Conservation (phyloP, 495 filamentous ascomycete genomes). For the Collariella sp. region DNA sequence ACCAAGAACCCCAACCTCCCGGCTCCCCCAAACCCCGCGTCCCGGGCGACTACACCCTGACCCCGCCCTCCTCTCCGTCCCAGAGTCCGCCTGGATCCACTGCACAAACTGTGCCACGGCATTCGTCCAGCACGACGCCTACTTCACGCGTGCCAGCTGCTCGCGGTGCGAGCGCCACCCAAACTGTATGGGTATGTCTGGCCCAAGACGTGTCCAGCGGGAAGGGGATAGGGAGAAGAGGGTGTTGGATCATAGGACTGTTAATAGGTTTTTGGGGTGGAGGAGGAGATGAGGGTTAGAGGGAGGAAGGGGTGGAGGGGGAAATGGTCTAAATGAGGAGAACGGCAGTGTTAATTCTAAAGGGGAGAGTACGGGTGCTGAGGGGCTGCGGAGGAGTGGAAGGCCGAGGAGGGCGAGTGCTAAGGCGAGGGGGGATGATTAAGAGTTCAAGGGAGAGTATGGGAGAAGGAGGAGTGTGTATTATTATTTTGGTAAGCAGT, state of each 20-base stretch:
- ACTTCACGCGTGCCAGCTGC: conserved; percentile 74
- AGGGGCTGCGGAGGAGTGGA: not conserved
- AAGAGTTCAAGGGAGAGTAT: too few relatives aligned
- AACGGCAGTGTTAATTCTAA: too few relatives aligned
- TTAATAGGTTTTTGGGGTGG: conserved; percentile 61
- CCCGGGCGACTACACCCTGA: conserved; percentile 74
- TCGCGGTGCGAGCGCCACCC: conserved; percentile 87
- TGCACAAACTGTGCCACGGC: conserved; percentile 72
- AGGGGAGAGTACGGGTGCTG: not conserved
- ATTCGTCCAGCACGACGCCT: conserved; percentile 83
- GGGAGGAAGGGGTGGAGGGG: conserved; percentile 32
- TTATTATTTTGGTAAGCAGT: too few relatives aligned
- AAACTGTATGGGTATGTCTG: conserved; percentile 92
- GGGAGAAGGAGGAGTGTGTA: too few relatives aligned
- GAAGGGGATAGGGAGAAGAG: conserved; percentile 68
- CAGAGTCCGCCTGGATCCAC: conserved; percentile 72
- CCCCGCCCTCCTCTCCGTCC: conserved; percentile 59
- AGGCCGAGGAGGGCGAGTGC: conserved; percentile 1
- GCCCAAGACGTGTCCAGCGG: conserved; percentile 83
- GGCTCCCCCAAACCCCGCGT: conserved; percentile 33
- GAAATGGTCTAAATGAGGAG: not conserved
- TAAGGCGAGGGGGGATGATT: not conserved
- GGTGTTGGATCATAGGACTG: conserved; percentile 60
- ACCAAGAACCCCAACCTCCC: not conserved
- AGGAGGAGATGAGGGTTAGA: conserved; percentile 54